Evolutionary conservation across 305 asterid species (phyloP).

Genomic region (Fraxinus nigra): DNA sequence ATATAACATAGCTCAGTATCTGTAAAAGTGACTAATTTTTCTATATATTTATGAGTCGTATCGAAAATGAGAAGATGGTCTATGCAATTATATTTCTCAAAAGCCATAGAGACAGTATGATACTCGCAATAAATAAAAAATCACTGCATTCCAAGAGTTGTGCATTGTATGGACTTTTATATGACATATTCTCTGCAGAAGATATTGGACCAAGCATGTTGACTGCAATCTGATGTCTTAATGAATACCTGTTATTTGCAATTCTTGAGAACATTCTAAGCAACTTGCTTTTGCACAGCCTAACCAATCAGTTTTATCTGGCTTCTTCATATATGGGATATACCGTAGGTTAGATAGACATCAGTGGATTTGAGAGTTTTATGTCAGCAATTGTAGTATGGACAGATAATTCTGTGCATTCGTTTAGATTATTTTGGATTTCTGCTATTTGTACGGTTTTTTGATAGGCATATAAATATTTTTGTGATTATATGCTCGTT

Average conservation of each 20-base stretch:
- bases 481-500: background rate
- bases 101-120: background rate
- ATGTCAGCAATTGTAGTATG: background rate
- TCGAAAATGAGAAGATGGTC: slow-evolving; percentile 4
- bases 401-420: background rate
- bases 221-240: background rate
- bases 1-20: slow-evolving; percentile 6
- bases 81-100: background rate
- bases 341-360: background rate
- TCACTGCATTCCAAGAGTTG: background rate
- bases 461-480: background rate
- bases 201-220: background rate
- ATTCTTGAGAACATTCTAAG: background rate
- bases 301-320: background rate
- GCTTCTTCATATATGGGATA: background rate
- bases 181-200: background rate
- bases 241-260: slow-evolving; percentile 4
- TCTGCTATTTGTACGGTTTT: background rate
- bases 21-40: slow-evolving; percentile 1
- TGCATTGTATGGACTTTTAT: background rate
- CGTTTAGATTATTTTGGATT: background rate
- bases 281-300: background rate
- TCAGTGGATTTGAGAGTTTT: background rate
- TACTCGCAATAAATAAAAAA: background rate
- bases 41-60: slow-evolving; percentile 1